Evolutionary conservation across 73 alveolate genomes (phyloP).

Genomic region (Tetrahymena malaccensis): DNA sequence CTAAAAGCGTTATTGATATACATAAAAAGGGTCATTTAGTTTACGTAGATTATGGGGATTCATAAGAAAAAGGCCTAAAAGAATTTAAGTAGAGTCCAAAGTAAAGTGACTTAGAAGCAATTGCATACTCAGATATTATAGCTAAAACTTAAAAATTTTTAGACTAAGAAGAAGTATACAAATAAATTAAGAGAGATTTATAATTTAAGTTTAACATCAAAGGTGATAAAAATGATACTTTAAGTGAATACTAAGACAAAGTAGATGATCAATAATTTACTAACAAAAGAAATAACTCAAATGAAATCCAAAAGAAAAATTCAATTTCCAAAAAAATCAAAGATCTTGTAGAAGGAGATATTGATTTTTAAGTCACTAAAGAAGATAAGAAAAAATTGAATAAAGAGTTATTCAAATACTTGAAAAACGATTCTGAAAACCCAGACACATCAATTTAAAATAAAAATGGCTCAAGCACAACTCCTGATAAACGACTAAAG

Average conservation of each 20-base stretch:
- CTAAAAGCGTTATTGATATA: background rate
- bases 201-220: background rate
- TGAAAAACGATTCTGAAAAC: background rate
- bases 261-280: background rate
- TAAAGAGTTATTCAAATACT: background rate
- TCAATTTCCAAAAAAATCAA: background rate
- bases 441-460: background rate
- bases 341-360: background rate
- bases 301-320: background rate
- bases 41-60: background rate
- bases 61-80: background rate
- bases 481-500: background rate
- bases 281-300: background rate
- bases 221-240: background rate
- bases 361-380: background rate
- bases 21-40: background rate
- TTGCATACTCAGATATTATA: background rate
- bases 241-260: background rate
- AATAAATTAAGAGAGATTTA: background rate
- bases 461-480: background rate
- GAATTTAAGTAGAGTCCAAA: background rate
- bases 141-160: background rate
- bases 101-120: background rate
- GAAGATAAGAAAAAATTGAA: background rate
- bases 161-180: background rate